These are phyloP conservation scores for Colletotrichum navitas DNA, from an alignment of 2,329 filamentous ascomycete species.

Conservation along the genomic window DNA sequence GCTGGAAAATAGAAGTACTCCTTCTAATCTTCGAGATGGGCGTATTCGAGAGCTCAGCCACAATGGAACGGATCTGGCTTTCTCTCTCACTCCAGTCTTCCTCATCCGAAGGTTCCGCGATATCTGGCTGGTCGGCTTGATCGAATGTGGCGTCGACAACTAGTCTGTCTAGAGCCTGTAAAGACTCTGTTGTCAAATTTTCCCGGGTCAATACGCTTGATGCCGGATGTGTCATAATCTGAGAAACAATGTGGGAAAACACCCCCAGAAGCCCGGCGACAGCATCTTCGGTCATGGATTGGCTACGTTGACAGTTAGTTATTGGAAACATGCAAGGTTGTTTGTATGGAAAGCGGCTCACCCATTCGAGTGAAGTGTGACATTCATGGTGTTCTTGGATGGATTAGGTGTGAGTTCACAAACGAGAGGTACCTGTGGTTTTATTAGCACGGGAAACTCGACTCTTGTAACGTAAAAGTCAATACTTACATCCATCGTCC, in stretches of 20 bases:
- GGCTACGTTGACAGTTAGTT: not conserved
- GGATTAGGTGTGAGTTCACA: slow-evolving; percentile 77
- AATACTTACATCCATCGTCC: slow-evolving; percentile 75
- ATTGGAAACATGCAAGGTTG: no score
- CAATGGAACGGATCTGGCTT: slow-evolving; percentile 33
- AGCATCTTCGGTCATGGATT: slow-evolving; percentile 4
- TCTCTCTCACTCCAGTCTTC: slow-evolving; percentile 43
- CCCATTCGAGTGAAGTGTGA: slow-evolving; percentile 74
- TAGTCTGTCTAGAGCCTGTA: slow-evolving; percentile 44
- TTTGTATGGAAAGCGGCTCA: slow-evolving; percentile 46
- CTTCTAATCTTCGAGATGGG: slow-evolving; percentile 59
- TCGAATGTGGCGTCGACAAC: slow-evolving; percentile 4
- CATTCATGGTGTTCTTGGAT: slow-evolving; percentile 62
- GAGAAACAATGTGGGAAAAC: not conserved
- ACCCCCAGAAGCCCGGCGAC: slow-evolving; percentile 3
- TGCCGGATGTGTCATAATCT: slow-evolving; percentile 37
- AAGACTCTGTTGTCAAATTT: slow-evolving; percentile 45
- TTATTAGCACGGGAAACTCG: not conserved
- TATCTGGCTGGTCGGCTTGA: not conserved
- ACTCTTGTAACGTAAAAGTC: not conserved
- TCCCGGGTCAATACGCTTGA: slow-evolving; percentile 41
- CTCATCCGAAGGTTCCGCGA: not conserved
- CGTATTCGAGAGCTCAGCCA: slow-evolving; percentile 24
- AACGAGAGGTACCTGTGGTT: slow-evolving; percentile 73
- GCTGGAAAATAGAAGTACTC: slow-evolving; percentile 81